A percentile compares a stretch with the other conserved stretches of the same genome.
Evolutionary conservation across 192 early-diverging fungal genomes (phyloP).

Genomic region (Backusella westeae): DNA sequence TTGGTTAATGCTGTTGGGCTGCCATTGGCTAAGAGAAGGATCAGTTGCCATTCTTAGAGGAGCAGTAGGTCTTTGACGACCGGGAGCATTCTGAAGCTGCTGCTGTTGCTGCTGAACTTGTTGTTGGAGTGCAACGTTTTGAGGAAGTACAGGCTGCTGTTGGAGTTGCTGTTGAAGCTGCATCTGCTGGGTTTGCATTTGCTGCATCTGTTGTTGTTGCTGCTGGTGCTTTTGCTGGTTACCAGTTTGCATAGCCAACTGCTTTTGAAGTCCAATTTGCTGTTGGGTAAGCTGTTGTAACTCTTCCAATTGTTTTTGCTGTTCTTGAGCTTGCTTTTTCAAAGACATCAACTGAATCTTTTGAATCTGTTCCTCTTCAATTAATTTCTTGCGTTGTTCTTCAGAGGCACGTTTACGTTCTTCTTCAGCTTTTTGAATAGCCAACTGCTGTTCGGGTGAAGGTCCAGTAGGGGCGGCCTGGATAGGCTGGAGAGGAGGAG

Average conservation of each 20-base stretch:
- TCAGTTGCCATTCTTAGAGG: background rate
- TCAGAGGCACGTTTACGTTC: slow-evolving; percentile 1
- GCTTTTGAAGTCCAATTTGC: slow-evolving; percentile 12
- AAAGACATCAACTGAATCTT: slow-evolving; percentile 14
- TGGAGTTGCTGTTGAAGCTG: background rate
- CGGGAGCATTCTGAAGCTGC: background rate
- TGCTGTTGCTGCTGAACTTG: background rate
- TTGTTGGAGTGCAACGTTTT: background rate
- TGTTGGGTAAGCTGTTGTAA: slow-evolving; percentile 5
- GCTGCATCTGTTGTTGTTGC: background rate
- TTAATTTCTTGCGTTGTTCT: background rate
- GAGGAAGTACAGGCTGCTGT: background rate
- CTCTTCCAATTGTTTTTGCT: slow-evolving; percentile 10
- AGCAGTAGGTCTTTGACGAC: background rate
- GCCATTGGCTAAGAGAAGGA: background rate
- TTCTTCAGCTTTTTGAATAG: background rate
- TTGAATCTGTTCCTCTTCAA: slow-evolving; percentile 18
- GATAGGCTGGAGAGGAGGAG: slow-evolving; percentile 24
- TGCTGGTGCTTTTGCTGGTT: background rate
- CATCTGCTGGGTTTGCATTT: background rate
- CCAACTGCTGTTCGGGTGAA: background rate
- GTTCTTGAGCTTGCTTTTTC: slow-evolving; percentile 9
- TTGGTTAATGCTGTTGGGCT: background rate
- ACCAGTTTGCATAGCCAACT: slow-evolving; percentile 13
- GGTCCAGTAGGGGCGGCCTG: slow-evolving; percentile 21